phyloP scores from a whole-genome alignment of 2,329 filamentous ascomycete species.

The Ceratocystis ficicola region DNA sequence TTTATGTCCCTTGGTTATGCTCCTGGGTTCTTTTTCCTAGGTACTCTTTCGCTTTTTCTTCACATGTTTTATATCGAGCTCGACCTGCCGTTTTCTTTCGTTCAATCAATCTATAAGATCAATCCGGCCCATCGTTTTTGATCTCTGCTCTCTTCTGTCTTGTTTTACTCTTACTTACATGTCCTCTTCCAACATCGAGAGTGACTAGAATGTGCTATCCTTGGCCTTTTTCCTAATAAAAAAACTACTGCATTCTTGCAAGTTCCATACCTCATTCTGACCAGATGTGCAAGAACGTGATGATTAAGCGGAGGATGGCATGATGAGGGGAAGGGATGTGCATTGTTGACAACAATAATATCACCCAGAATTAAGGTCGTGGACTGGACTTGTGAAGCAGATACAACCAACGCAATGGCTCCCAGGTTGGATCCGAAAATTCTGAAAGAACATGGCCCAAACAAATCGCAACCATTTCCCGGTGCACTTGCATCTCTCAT shows the following conservation, averaged over 20 bases:
- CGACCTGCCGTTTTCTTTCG: neutral
- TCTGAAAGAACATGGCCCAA: too few relatives aligned
- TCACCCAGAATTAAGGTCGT: neutral
- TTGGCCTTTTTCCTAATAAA: neutral
- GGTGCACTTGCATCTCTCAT: too few relatives aligned
- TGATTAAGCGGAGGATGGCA: neutral
- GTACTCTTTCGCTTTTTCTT: slow-evolving; percentile 6
- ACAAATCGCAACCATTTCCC: too few relatives aligned
- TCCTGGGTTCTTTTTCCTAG: neutral
- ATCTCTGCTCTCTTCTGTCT: neutral
- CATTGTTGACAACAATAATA: neutral
- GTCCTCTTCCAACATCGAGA: neutral
- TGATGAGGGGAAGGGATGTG: neutral
- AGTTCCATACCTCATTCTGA: neutral
- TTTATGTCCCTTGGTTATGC: slow-evolving; percentile 11
- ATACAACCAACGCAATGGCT: too few relatives aligned
- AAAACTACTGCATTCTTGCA: neutral
- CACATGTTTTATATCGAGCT: neutral
- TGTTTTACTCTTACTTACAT: neutral
- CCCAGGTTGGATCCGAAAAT: too few relatives aligned
- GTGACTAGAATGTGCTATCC: neutral
- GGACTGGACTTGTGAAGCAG: too few relatives aligned
- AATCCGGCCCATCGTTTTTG: neutral
- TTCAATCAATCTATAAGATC: neutral
- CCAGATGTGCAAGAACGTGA: neutral